Conservation (phyloP, 805 yeast genomes). For the Yarrowia divulgata region DNA sequence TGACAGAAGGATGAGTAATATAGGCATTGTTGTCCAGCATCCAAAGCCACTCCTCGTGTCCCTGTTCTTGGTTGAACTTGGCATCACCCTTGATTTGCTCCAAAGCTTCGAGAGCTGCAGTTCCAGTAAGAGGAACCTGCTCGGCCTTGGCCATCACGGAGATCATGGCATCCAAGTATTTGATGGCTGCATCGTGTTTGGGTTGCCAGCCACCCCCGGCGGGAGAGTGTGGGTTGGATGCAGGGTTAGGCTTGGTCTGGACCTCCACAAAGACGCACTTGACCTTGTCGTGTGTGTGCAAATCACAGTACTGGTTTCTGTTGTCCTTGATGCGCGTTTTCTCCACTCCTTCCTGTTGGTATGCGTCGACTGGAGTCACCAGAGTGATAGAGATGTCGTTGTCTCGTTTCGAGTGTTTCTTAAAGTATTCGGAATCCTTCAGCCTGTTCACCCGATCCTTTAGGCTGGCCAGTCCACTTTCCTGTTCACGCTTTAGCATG, state of each 20-base stretch:
- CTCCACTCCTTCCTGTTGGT: slow-evolving; percentile 15
- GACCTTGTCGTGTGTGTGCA: slow-evolving; percentile 28
- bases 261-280: slow-evolving; percentile 30
- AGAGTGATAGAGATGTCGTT: slow-evolving; percentile 4
- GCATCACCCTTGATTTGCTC: slow-evolving; percentile 19
- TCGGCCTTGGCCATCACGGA: slow-evolving; percentile 5
- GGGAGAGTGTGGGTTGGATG: slow-evolving; percentile 11
- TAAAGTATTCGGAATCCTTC: background rate
- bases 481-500: slow-evolving; percentile 5
- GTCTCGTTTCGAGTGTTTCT: background rate
- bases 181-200: slow-evolving; percentile 4
- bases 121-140: background rate
- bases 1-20: slow-evolving; percentile 27
- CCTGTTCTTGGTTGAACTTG: slow-evolving; percentile 5
- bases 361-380: slow-evolving; percentile 20
- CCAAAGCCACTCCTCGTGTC: slow-evolving; percentile 32
- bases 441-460: background rate
- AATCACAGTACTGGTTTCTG: slow-evolving; percentile 16
- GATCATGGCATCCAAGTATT: slow-evolving; percentile 5
- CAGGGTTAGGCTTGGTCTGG: slow-evolving; percentile 22
- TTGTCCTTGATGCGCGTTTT: slow-evolving; percentile 19
- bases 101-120: slow-evolving; percentile 7
- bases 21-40: slow-evolving; percentile 36
- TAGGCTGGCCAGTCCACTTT: background rate
- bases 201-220: slow-evolving; percentile 33